Evolutionary conservation across 495 filamentous ascomycete species (phyloP), one percentile per base, ranked within the genome.

Genomic region (Tuber aestivum): DNA sequence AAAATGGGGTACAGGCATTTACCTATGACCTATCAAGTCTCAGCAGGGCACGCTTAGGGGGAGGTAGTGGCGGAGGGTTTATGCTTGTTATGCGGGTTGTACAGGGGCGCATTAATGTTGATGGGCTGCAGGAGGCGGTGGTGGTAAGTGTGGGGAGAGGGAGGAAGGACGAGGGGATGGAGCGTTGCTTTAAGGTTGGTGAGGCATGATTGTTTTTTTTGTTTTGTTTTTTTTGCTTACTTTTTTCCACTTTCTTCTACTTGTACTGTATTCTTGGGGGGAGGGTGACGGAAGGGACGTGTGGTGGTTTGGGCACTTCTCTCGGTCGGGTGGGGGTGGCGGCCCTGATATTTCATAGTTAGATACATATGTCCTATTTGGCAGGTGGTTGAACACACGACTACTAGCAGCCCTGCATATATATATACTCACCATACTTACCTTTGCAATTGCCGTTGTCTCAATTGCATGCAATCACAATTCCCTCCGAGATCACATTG

Each of bases 1-100:
- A n/a, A 20, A 21, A 44, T 76, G 76, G 74, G 70, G 20, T 38
- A 71, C 38, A 70, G 72, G 37, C 72, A 74, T 32, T 70, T 76
- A 38, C 21, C 35, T 21, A 8, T 38, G 42, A 69, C 50, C 16
- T 72, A 35, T 50, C 70, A 65, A 56, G 70, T 76, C 35, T 38
- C 45, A 10, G 70, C n/a, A 10, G 35, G 72, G 27, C 76, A 74
- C 61, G 72, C 48, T 44, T 76, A 48, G 74, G 48, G 71, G 65
- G 71, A 69, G 70, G 45, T 76, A 38, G 45, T 48, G 6, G n/a
- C n/a, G 38, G 12, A 20, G 71, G 77, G 38, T 73, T 77, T 74
- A 50, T 42, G 50, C 44, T 32, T 16, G 71, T 71, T n/a, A 71
- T 48, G 38, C 35, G 71, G 12, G 48, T 74, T 38, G 41, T 78